A percentile compares a stretch with the other conserved stretches of the same genome.
phyloP scores from a whole-genome alignment of 2,329 filamentous ascomycete species.

The Chaetomium sp. region DNA sequence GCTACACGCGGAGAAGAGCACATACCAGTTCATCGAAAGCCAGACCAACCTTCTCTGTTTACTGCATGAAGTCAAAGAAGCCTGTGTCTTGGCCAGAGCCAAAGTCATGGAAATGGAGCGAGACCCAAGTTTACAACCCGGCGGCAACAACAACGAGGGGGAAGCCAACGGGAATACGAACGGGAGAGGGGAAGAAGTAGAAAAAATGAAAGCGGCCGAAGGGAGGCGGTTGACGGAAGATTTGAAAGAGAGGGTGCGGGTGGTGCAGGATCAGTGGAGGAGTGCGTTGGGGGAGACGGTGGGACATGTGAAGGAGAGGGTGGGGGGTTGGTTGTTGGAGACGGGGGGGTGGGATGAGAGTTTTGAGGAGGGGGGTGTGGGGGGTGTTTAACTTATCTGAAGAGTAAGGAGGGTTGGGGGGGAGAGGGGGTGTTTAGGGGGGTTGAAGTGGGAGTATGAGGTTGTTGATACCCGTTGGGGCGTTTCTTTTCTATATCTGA shows the following conservation, averaged over 20 bases:
- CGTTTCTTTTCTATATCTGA: neutral
- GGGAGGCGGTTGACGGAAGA: constrained; percentile 70
- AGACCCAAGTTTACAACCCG: constrained; percentile 23
- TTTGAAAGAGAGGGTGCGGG: constrained; percentile 84
- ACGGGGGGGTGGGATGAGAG: constrained; percentile 86
- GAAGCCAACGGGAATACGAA: no score
- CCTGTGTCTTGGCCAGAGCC: constrained; percentile 62
- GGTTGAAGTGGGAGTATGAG: no score
- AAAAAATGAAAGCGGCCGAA: constrained; percentile 58
- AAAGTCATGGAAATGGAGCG: constrained; percentile 56
- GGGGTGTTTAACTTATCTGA: constrained; percentile 40
- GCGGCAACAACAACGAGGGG: no score
- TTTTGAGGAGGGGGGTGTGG: constrained; percentile 52
- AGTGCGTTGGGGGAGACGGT: constrained; percentile 78
- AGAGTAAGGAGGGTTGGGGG: no score
- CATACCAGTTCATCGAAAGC: constrained; percentile 93
- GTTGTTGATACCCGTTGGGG: neutral
- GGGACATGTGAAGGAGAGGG: constrained; percentile 63
- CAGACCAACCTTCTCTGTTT: constrained; percentile 88
- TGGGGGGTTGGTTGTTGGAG: constrained; percentile 65
- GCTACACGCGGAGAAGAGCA: constrained; percentile 82
- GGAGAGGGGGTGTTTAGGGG: no score
- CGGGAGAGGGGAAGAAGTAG: constrained; percentile 31
- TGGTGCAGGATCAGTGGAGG: constrained; percentile 86
- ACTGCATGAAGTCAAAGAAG: constrained; percentile 82